phyloP scores from a whole-genome alignment of 345 rosid species.

The Diplotaxis tenuifolia region DNA sequence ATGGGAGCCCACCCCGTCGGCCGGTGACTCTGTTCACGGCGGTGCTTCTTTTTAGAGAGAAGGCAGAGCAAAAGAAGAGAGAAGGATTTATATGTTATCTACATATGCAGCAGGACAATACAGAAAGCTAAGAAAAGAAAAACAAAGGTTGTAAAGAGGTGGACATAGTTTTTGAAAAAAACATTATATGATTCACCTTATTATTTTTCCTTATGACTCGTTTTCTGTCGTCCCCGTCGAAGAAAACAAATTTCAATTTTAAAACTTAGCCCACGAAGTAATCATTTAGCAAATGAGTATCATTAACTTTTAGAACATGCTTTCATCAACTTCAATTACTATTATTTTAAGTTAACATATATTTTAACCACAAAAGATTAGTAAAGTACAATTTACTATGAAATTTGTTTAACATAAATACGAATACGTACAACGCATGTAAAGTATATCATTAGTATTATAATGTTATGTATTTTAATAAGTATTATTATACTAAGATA shows the following conservation, averaged over 20 bases:
- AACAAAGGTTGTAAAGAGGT: background rate
- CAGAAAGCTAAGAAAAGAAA: background rate
- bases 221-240: background rate
- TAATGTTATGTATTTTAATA: background rate
- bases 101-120: background rate
- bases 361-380: background rate
- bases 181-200: background rate
- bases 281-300: conserved; percentile 37
- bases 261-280: conserved; percentile 31
- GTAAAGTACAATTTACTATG: background rate
- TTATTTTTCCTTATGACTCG: background rate
- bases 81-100: background rate
- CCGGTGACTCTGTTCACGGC: too few species aligned
- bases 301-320: conserved; percentile 36
- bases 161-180: background rate
- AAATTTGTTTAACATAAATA: background rate
- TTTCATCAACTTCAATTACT: conserved; percentile 12
- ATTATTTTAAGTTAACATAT: conserved; percentile 13
- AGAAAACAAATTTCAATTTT: background rate
- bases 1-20: too few species aligned
- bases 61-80: too few species aligned
- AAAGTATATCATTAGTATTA: conserved; percentile 22
- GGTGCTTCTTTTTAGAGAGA: too few species aligned
- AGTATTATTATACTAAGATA: background rate
- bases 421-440: conserved; percentile 35